Conservation (phyloP, 75 land plant genomes). For the Cupressus sempervirens region DNA sequence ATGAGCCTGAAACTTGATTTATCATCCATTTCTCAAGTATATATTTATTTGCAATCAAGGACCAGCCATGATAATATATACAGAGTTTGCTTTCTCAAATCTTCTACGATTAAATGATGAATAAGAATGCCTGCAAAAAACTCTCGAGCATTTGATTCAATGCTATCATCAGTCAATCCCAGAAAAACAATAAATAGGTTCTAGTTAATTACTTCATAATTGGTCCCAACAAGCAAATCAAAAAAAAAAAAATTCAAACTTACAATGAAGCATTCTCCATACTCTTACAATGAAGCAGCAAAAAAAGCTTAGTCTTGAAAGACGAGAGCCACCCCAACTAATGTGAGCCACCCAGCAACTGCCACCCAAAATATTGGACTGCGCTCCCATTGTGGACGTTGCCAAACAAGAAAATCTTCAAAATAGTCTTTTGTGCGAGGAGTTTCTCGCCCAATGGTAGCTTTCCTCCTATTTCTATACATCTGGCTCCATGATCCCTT, state of each 20-base stretch:
- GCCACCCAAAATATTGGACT: slow-evolving; percentile 75
- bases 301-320: slow-evolving; percentile 55
- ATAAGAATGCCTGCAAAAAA: not conserved
- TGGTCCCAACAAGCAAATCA: not conserved
- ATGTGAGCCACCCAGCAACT: slow-evolving; percentile 66
- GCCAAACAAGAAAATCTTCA: slow-evolving; percentile 78
- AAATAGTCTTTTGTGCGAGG: slow-evolving; percentile 51
- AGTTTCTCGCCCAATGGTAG: slow-evolving; percentile 36
- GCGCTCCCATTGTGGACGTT: slow-evolving; percentile 79
- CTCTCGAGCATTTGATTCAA: not conserved
- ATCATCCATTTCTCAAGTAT: not conserved
- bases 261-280: not conserved
- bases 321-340: slow-evolving; percentile 70
- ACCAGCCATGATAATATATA: not conserved
- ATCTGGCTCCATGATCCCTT: slow-evolving; percentile 80
- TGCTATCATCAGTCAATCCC: not conserved
- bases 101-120: not conserved
- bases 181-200: not conserved
- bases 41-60: not conserved
- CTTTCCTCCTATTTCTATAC: slow-evolving; percentile 41
- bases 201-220: not conserved
- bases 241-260: not conserved
- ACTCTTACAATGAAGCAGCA: not conserved
- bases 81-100: not conserved
- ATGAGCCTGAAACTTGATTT: not conserved